Conservation (phyloP, 768 basidiomycete genomes). For the Leccinum subtestaceum region DNA sequence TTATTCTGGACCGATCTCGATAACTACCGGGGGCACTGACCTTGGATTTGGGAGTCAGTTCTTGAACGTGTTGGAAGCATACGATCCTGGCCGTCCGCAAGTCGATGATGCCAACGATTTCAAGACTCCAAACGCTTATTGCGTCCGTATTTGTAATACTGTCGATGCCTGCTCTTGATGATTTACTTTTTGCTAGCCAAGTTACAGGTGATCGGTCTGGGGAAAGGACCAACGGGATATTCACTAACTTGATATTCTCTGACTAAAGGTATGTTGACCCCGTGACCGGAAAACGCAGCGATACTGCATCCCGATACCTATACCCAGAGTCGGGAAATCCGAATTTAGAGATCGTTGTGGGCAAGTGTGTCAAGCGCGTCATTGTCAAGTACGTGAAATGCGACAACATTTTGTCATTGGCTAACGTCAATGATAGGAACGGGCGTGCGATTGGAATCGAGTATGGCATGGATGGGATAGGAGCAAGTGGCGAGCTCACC, state of each 20-base stretch:
- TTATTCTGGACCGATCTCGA: no score
- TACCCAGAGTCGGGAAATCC: conserved; percentile 24
- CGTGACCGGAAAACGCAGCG: conserved; percentile 33
- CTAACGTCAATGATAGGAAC: conserved; percentile 19
- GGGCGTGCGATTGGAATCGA: conserved; percentile 37
- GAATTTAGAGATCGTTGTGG: conserved; percentile 32
- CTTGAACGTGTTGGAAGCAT: no score
- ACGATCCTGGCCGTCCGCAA: no score
- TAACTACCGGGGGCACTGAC: no score
- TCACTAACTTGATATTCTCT: no score
- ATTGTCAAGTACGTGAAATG: not conserved
- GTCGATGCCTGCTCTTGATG: conserved; percentile 17
- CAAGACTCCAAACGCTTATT: not conserved
- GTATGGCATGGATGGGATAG: conserved; percentile 20
- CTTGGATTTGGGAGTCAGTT: no score
- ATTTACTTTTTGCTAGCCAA: no score
- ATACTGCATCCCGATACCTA: conserved; percentile 33
- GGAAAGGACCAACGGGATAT: no score
- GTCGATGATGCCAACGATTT: not conserved
- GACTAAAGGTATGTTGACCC: conserved; percentile 51
- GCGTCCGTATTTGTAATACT: not conserved
- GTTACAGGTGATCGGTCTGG: no score
- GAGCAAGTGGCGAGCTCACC: not conserved
- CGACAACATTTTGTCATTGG: not conserved
- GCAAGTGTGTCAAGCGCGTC: conserved; percentile 5